Base-by-base conservation (phyloP, 2,329 filamentous ascomycete species). In the Cephalotrichum gorgonifer region DNA sequence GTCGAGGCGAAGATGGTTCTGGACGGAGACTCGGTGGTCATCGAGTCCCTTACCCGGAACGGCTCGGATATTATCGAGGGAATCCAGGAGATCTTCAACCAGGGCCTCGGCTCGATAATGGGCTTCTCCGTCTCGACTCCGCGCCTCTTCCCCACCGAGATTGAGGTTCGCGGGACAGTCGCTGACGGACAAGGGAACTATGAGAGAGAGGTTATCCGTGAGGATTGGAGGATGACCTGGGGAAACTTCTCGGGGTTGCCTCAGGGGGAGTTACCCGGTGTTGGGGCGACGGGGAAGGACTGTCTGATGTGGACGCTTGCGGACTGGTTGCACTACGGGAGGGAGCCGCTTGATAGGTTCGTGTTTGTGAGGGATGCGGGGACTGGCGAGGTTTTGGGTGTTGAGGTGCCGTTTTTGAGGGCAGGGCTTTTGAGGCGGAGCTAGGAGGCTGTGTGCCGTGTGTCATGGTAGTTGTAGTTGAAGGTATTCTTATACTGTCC, bases 251-350 rank as follows among this genome's bases (percentile, higher is more conserved):
- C 30, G 1, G 20, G 49, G 0, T 28, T 49, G 0, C 30, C 41
- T 2, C 9, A 49, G 14, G 63, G 61, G 0, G 61, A 64, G 26
- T 54, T 68, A 2, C 62, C 64, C 0, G 58, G 58, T 0, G 49
- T 50, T 6, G 50, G 46, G 0, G 31, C 62, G 12, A 50, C 55
- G 11, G 49, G 50, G 2, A 50, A 57, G n/a, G 56, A 57, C 17
- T 66, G 63, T 35, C 25, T 56, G 1, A 53, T 56, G 3, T 67
- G 63, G 64, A 61, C 57, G 30, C 49, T 62, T 4, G 58, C 57
- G 1, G 62, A 66, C 30, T 68, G 61, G 62, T 51, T 67, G 22
- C 58, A 63, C 26, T 67, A 67, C 49, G 62, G 61, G 0, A 54
- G 60, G 9, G 57, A 65, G 50, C 57, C 63, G 2, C 31, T 67